A percentile compares a stretch with the other conserved stretches of the same genome.
Evolutionary conservation across 2,329 filamentous ascomycete species (phyloP).

Genomic region (Colletotrichum sp.): DNA sequence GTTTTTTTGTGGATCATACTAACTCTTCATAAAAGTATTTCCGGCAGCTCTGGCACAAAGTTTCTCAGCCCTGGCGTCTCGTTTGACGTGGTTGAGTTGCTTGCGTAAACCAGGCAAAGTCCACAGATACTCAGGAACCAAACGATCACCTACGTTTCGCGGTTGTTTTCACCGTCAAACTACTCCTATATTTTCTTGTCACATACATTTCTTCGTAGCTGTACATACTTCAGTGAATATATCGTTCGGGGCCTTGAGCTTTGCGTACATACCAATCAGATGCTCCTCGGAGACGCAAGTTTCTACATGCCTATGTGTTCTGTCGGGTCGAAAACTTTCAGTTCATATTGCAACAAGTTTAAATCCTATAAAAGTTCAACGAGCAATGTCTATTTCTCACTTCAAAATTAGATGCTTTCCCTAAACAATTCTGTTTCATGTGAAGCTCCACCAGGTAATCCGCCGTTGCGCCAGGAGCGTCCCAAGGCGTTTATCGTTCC

Average conservation of each 20-base stretch:
- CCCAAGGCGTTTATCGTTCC: background rate
- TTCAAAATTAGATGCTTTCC: background rate
- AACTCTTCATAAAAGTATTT: background rate
- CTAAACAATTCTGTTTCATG: background rate
- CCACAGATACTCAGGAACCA: background rate
- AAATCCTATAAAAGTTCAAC: background rate
- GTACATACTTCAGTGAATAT: background rate
- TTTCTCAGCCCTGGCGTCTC: conserved; percentile 34
- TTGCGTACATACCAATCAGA: background rate
- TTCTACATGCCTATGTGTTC: background rate
- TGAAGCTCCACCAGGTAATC: background rate
- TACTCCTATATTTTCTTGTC: background rate
- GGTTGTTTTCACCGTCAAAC: background rate
- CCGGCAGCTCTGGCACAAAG: conserved; percentile 28
- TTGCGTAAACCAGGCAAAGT: conserved; percentile 1
- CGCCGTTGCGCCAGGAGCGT: background rate
- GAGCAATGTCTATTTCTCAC: background rate
- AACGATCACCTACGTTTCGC: background rate
- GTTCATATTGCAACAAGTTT: background rate
- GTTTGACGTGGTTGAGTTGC: conserved; percentile 32
- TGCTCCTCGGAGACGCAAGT: background rate
- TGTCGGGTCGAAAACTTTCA: background rate
- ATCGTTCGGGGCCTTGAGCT: background rate
- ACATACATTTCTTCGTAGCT: background rate
- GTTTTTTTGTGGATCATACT: background rate